These are phyloP conservation scores for Purpureocillium takamizusanense DNA, from an alignment of 2,329 filamentous ascomycete species.

Conservation along the genomic window DNA sequence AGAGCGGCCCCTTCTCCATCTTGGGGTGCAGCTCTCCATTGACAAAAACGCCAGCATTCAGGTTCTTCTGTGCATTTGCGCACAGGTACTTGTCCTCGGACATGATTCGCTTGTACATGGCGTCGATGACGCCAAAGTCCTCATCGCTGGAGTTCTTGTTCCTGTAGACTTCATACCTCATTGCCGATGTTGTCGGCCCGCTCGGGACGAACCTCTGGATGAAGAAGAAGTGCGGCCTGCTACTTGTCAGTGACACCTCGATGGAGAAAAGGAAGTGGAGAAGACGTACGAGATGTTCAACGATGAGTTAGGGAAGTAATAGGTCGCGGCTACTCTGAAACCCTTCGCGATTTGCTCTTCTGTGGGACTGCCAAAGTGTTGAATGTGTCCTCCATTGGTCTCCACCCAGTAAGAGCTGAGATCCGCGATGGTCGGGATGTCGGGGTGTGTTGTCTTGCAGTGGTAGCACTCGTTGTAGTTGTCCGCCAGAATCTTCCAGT, in stretches of 20 bases:
- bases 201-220: slow-evolving; percentile 53
- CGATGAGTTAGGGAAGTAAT: slow-evolving; percentile 42
- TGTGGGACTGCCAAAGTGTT: slow-evolving; percentile 38
- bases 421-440: slow-evolving; percentile 47
- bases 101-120: slow-evolving; percentile 56
- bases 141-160: slow-evolving; percentile 51
- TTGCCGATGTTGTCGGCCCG: slow-evolving; percentile 37
- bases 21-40: slow-evolving; percentile 54
- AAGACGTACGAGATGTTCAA: slow-evolving; percentile 38
- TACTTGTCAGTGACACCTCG: background rate
- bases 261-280: background rate
- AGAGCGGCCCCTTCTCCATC: slow-evolving; percentile 49
- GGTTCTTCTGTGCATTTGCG: slow-evolving; percentile 48
- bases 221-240: slow-evolving; percentile 53
- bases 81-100: slow-evolving; percentile 56
- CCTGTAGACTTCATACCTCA: slow-evolving; percentile 55
- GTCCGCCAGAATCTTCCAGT: slow-evolving; percentile 53
- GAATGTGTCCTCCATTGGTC: slow-evolving; percentile 37
- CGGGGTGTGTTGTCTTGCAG: slow-evolving; percentile 50
- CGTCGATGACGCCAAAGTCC: slow-evolving; percentile 46
- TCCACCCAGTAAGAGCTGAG: slow-evolving; percentile 45
- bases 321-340: slow-evolving; percentile 35
- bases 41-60: slow-evolving; percentile 51
- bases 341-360: slow-evolving; percentile 38
- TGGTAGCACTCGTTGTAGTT: slow-evolving; percentile 63